Base-by-base conservation (phyloP, 768 basidiomycete species). In the Boletus sp. region DNA sequence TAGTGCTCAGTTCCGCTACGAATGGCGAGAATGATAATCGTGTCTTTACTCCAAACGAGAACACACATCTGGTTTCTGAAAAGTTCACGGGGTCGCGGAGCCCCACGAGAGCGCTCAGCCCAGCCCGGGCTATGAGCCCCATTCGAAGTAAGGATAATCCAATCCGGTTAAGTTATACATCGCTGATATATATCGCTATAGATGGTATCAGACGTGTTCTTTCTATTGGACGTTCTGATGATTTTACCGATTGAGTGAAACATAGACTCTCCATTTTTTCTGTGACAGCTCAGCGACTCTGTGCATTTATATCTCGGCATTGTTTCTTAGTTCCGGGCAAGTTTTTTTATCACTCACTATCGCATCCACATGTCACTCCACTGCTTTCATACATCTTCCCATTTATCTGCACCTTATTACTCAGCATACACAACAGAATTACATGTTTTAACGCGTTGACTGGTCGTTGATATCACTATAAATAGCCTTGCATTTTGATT, bases 191-290 rank as follows among this genome's bases (percentile, higher is more conserved):
- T 41, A 5, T 55, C 51, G 10, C 35, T 50, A 17, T 41, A 72
- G 71, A 67, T 55, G 62, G 71, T 2, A 63, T 72, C 24, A 70
- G 56, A 54, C 72, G 68, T 36, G 61, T 72, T 45, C 50, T 72
- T 11, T 60, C 68, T 18, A 52, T 70, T 8, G 64, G 61, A 2
- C 58, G 39, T 40, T 24, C 62, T 50, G 55, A 33, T 14, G 52
- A 58, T 15, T 48, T 36, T 15, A 35, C 35, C 28, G 51, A 59
- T 6, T n/a, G 17, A 58, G 7, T 69, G 48, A 71, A 47, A 46
- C 24, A 6, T 45, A 42, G 29, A 2, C 29, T 32, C 8, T 30
- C 15, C 17, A 1, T 40, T 36, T 18, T 30, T 17, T 30, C 18
- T 37, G 24, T 12, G 33, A 41, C 49, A 53, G 40, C 54, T 37